These are phyloP conservation scores for Geranomyces michiganensis DNA, from an alignment of 192 early-diverging fungal genomes.

Conservation along the genomic window DNA sequence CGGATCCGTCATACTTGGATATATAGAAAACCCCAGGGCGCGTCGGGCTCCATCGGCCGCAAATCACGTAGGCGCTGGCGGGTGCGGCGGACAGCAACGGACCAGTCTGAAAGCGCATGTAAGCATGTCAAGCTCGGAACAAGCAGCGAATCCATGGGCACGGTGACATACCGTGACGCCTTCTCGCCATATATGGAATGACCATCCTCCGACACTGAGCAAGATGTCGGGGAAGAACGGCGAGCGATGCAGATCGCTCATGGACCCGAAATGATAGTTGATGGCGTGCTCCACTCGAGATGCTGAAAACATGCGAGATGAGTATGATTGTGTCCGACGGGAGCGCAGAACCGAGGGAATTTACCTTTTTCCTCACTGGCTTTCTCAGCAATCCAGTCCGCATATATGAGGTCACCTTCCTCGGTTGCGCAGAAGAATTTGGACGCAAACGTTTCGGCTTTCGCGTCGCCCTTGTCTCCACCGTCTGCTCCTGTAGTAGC, in stretches of 20 bases:
- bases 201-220: constrained; percentile 63
- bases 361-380: constrained; percentile 60
- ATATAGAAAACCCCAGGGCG: constrained; percentile 68
- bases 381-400: constrained; percentile 64
- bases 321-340: too few relatives aligned
- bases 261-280: constrained; percentile 57
- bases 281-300: constrained; percentile 57
- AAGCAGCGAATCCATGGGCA: background rate
- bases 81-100: constrained; percentile 54
- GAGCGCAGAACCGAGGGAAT: background rate
- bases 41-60: constrained; percentile 63
- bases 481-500: too few relatives aligned
- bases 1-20: constrained; percentile 56
- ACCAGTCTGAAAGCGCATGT: constrained; percentile 39
- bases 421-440: constrained; percentile 66
- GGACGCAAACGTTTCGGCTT: constrained; percentile 35
- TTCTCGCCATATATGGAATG: constrained; percentile 66
- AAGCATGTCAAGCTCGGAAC: background rate
- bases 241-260: constrained; percentile 61
- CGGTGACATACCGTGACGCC: constrained; percentile 38
- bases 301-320: constrained; percentile 28
- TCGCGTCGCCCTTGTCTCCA: constrained; percentile 15
- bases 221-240: constrained; percentile 67
- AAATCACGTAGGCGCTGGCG: constrained; percentile 44
- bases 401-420: constrained; percentile 65